A percentile compares a stretch with the other conserved stretches of the same genome.
These are phyloP conservation scores for Amanita molliuscula DNA, from an alignment of 768 basidiomycete genomes.

Conservation along the genomic window DNA sequence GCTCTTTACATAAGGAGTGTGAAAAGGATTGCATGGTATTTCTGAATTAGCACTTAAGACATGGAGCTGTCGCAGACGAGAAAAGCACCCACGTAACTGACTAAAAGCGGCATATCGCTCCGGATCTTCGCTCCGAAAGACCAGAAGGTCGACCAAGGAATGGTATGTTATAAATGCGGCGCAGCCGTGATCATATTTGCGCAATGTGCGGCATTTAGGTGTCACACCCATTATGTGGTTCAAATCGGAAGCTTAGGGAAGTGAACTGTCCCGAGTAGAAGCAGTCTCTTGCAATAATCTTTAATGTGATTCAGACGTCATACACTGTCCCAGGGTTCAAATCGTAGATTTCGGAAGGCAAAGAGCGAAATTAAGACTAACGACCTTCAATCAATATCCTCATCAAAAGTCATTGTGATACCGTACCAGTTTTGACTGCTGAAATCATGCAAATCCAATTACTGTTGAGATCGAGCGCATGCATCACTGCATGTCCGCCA, in stretches of 20 bases:
- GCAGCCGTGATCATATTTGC: neutral
- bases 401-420: neutral
- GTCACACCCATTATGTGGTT: neutral
- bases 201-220: no score
- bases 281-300: neutral
- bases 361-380: slow-evolving; percentile 3
- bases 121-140: neutral
- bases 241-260: neutral
- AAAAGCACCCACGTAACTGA: neutral
- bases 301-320: slow-evolving; percentile 3
- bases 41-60: neutral
- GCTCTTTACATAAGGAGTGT: neutral
- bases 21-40: neutral
- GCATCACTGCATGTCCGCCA: neutral
- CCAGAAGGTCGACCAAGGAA: neutral
- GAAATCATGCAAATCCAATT: neutral
- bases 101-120: neutral
- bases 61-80: neutral
- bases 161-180: neutral
- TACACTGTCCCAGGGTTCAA: slow-evolving; percentile 1
- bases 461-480: neutral
- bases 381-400: neutral
- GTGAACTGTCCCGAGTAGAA: neutral
- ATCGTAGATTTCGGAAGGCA: slow-evolving; percentile 5
- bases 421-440: neutral